phyloP scores from a whole-genome alignment of 179 eudicot species.

The Carnegiea gigantea region DNA sequence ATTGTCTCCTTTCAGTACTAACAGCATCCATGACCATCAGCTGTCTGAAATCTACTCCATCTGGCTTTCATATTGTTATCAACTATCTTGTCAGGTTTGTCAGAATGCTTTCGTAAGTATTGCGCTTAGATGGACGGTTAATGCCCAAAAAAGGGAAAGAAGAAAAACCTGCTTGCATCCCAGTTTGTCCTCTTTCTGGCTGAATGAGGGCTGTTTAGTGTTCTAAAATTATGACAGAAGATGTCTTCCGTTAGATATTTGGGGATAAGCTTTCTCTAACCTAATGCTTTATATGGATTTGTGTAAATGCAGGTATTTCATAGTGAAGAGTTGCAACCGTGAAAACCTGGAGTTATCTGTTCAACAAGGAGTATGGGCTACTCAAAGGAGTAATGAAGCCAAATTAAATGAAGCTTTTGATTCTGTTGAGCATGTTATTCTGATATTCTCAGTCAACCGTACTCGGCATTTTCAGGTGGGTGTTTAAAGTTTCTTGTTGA shows the following conservation, averaged over 20 bases:
- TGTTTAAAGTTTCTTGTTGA: slow-evolving; percentile 4
- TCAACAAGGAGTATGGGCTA: slow-evolving; percentile 99
- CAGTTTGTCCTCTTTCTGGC: neutral
- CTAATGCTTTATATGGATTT: slow-evolving; percentile 25
- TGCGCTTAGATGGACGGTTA: neutral
- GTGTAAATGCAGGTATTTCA: slow-evolving; percentile 71
- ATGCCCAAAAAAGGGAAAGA: neutral
- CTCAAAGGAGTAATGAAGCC: slow-evolving; percentile 98
- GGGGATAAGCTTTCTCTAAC: slow-evolving; percentile 19
- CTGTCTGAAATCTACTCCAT: neutral
- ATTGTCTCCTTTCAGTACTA: neutral
- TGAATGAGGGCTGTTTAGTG: neutral
- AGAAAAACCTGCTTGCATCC: neutral
- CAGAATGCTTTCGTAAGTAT: neutral
- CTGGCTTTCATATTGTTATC: neutral
- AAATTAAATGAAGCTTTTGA: slow-evolving; percentile 99
- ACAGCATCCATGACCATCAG: neutral
- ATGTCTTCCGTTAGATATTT: neutral
- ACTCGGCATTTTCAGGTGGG: slow-evolving; percentile 96
- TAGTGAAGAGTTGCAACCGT: slow-evolving; percentile 98
- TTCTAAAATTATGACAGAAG: neutral
- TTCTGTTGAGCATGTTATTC: slow-evolving; percentile 84
- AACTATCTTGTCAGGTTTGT: neutral
- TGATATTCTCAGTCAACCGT: slow-evolving; percentile 94
- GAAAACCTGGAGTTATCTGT: slow-evolving; percentile 96